A percentile compares a stretch with the other conserved stretches of the same genome.
These are phyloP conservation scores for Stachybotrys elegans DNA, from an alignment of 2,329 filamentous ascomycete species.

Conservation along the genomic window DNA sequence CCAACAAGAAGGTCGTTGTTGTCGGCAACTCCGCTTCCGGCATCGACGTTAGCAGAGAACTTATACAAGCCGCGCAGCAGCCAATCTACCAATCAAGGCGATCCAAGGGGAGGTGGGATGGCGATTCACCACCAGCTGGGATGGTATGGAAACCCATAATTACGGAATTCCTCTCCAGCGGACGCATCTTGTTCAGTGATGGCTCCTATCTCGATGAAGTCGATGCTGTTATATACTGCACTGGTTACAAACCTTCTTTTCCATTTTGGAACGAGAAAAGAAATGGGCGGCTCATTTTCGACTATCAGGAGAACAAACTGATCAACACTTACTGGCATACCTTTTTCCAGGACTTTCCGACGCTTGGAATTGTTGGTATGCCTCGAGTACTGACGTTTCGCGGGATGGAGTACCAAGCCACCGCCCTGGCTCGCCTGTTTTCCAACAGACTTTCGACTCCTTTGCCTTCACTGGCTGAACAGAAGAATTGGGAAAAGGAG, in stretches of 20 bases:
- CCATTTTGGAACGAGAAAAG: conserved; percentile 42
- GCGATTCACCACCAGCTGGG: conserved; percentile 36
- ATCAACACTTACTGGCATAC: conserved; percentile 45
- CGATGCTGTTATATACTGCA: conserved; percentile 37
- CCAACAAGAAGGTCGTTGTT: conserved; percentile 27
- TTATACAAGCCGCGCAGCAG: conserved; percentile 27
- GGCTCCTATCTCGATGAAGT: conserved; percentile 27
- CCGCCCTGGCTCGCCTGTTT: conserved; percentile 46
- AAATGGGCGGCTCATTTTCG: conserved; percentile 43
- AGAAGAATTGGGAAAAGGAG: conserved; percentile 40
- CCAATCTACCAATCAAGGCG: conserved; percentile 49
- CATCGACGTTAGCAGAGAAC: conserved; percentile 31
- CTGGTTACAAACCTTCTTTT: conserved; percentile 37
- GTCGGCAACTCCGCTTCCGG: conserved; percentile 42
- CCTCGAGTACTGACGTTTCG: conserved; percentile 47
- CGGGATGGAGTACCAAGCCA: conserved; percentile 51
- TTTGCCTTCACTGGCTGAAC: conserved; percentile 33
- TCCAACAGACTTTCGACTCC: conserved; percentile 30
- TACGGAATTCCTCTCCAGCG: conserved; percentile 33
- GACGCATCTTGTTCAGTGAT: conserved; percentile 38
- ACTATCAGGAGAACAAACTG: conserved; percentile 41
- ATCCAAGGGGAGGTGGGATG: conserved; percentile 45
- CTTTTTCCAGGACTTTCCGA: conserved; percentile 42
- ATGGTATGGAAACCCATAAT: conserved; percentile 52
- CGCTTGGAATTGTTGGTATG: conserved; percentile 46